A percentile compares a stretch with the other conserved stretches of the same genome.
These are phyloP conservation scores for Zanthoxylum bungeanum DNA, from an alignment of 345 rosid genomes.

Conservation along the genomic window DNA sequence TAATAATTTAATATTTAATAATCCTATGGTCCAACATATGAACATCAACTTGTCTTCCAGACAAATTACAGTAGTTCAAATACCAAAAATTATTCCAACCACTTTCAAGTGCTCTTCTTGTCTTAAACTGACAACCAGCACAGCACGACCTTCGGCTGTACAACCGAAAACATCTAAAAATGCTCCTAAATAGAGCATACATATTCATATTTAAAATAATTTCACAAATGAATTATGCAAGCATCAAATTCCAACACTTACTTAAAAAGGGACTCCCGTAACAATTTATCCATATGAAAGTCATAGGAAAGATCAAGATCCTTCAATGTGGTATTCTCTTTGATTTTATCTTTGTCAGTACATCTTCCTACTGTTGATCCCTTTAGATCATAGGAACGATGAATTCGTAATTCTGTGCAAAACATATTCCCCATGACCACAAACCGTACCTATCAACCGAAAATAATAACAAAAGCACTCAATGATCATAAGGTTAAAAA, in stretches of 20 bases:
- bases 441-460: slow-evolving; percentile 72
- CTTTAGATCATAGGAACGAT: slow-evolving; percentile 87
- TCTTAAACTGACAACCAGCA: background rate
- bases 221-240: background rate
- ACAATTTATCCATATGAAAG: slow-evolving; percentile 83
- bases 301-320: slow-evolving; percentile 81
- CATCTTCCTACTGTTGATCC: slow-evolving; percentile 85
- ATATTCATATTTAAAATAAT: background rate
- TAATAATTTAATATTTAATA: background rate
- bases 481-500: slow-evolving; percentile 8
- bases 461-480: slow-evolving; percentile 15
- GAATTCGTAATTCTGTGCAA: slow-evolving; percentile 91
- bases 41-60: background rate
- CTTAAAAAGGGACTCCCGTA: slow-evolving; percentile 77
- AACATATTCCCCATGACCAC: slow-evolving; percentile 99
- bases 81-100: too few species aligned
- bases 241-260: slow-evolving; percentile 32
- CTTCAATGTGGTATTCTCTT: slow-evolving; percentile 72
- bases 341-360: slow-evolving; percentile 63
- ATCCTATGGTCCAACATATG: background rate
- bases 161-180: background rate
- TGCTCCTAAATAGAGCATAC: background rate
- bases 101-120: background rate
- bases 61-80: background rate
- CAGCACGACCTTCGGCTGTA: background rate